These are phyloP conservation scores for Fraxinus latifolia DNA, from an alignment of 305 asterid species.

Conservation along the genomic window DNA sequence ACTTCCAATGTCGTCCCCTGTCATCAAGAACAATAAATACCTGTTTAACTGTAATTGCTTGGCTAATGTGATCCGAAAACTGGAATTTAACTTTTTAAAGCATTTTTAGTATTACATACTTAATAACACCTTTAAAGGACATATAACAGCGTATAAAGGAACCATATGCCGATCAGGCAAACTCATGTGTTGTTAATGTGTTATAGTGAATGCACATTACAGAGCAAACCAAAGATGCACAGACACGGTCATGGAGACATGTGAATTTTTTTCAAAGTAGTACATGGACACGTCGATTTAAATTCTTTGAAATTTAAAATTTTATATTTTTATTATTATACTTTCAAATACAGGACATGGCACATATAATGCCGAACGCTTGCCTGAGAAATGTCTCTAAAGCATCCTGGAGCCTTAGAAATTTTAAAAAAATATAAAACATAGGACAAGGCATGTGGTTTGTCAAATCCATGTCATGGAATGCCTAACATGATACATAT, in stretches of 20 bases:
- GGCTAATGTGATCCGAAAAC: not conserved
- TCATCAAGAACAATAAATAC: slow-evolving; percentile 7
- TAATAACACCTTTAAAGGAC: not conserved
- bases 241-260: not conserved
- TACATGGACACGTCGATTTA: not conserved
- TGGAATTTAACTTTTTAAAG: not conserved
- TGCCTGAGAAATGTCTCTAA: not conserved
- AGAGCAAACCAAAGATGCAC: not conserved
- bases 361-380: not conserved
- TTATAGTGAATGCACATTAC: not conserved
- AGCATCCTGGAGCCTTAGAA: not conserved
- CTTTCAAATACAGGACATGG: not conserved
- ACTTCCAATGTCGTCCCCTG: slow-evolving; percentile 21
- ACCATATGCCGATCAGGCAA: not conserved
- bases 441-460: not conserved
- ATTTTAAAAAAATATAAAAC: not conserved
- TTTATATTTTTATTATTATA: not conserved
- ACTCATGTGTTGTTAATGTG: not conserved
- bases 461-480: not conserved
- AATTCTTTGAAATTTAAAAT: not conserved
- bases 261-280: not conserved
- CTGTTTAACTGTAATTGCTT: not conserved
- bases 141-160: not conserved
- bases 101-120: not conserved
- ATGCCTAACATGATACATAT: not conserved